These are phyloP conservation scores for Paracoccidioides lutzii DNA, from an alignment of 2,329 filamentous ascomycete genomes.

Conservation along the genomic window DNA sequence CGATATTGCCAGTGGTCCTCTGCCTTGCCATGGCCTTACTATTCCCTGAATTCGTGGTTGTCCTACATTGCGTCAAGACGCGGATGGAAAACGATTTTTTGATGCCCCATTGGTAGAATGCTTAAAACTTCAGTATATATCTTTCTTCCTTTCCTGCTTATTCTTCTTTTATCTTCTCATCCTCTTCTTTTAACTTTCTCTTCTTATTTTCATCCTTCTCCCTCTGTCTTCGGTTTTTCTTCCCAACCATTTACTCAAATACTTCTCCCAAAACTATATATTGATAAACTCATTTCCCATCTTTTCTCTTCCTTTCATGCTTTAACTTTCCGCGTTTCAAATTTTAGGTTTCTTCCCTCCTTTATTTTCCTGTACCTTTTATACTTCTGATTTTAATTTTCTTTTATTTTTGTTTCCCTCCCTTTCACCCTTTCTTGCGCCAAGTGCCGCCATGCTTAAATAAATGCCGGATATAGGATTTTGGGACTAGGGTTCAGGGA, in stretches of 20 bases:
- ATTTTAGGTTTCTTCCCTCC: not conserved
- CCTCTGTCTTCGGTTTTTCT: not conserved
- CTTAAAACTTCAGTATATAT: not conserved
- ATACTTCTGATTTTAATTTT: not conserved
- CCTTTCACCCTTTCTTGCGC: not conserved
- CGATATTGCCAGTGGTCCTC: not conserved
- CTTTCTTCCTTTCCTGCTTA: too few species aligned
- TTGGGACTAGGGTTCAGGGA: not conserved
- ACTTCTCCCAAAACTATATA: too few species aligned
- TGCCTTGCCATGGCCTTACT: not conserved
- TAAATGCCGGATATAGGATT: not conserved
- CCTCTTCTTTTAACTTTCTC: not conserved
- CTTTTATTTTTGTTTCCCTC: not conserved
- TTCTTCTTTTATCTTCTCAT: not conserved
- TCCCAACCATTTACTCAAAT: too few species aligned
- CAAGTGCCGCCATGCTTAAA: not conserved
- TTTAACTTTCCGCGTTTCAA: not conserved
- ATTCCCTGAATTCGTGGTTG: not conserved
- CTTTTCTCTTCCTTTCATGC: not conserved
- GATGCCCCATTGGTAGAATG: not conserved
- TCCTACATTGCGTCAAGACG: not conserved
- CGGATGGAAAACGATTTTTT: not conserved
- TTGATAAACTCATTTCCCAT: not conserved
- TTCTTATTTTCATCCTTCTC: too few species aligned
- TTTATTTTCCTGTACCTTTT: not conserved